Conservation (phyloP, 2,329 filamentous ascomycete species). For the Aspergillus thermomutatus region DNA sequence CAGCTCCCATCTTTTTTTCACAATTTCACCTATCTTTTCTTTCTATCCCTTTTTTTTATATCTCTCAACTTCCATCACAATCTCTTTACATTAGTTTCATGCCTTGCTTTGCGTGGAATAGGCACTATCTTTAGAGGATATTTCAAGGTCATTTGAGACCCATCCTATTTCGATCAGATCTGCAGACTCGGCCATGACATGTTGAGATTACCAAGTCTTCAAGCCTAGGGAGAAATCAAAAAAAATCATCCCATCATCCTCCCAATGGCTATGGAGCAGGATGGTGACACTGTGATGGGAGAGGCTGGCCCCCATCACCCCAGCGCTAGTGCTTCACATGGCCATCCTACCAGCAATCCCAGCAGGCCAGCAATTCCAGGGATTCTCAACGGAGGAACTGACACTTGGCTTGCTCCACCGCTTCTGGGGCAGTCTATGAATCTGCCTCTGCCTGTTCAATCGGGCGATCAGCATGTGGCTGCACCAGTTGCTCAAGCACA, state of each 20-base stretch:
- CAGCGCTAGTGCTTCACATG: slow-evolving; percentile 15
- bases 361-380: slow-evolving; percentile 12
- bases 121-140: background rate
- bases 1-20: background rate
- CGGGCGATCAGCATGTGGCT: slow-evolving; percentile 4
- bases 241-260: slow-evolving; percentile 2
- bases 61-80: background rate
- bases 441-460: slow-evolving; percentile 15
- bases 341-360: slow-evolving; percentile 11
- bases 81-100: background rate
- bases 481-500: slow-evolving; percentile 4
- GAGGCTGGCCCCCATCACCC: slow-evolving; percentile 22
- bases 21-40: background rate
- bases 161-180: background rate
- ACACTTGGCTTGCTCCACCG: slow-evolving; percentile 22
- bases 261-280: slow-evolving; percentile 27
- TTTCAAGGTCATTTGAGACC: background rate
- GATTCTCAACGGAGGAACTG: slow-evolving; percentile 17
- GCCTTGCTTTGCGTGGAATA: background rate
- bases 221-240: slow-evolving; percentile 8
- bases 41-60: background rate
- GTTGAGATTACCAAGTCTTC: slow-evolving; percentile 2
- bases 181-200: slow-evolving; percentile 15
- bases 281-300: slow-evolving; percentile 41
- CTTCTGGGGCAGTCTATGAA: slow-evolving; percentile 18